Base-by-base conservation (phyloP, 352 stramenopile species). In the Phytophthora foliorum region DNA sequence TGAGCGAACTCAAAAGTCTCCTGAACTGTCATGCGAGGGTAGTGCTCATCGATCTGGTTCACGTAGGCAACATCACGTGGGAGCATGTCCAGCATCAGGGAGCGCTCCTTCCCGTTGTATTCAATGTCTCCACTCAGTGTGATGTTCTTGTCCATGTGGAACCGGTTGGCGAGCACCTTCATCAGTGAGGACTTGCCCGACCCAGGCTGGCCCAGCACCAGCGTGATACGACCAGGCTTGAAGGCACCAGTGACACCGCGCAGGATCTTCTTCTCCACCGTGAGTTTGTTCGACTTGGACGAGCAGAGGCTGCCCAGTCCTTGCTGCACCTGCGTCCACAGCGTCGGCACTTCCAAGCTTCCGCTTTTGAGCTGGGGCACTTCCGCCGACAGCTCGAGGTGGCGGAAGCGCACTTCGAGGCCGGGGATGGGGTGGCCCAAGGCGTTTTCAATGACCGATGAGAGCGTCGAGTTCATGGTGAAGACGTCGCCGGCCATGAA, bases 1-100 rank as follows among this genome's bases (percentile, higher is more conserved):
- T 84, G 70, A 6, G 82, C 79, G 24, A 90, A 90, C 63, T 81
- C 46, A 54, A 87, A 78, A 1, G 79, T 90, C 52, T 90, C 82
- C 24, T 82, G 67, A 1, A 88, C 82, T 0, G 79, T 88, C 68
- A 87, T 64, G 11, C 56, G 62, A 9, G 63, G 67, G 55, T 75
- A 83, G 58, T 87, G 79, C 16, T 79, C 57, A 41, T 87, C 79
- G 22, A 69, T 64, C 38, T 83, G 70, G 67, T 82, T 81, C 6
- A 67, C 77, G 63, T 90, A 90, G 6, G 77, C 42, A 2, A 86
- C 78, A 13, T 78, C 75, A 16, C 74, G 78, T 22, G 78, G 76
- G 6, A 89, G 50, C 16, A 55, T 46, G 7, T 71, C 49, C 13
- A 76, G 39, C 16, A 89, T 16, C 17, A 69, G 27, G 6, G 61